Conservation (phyloP, 163 green algal genomes). For the Scenedesmus sp. region DNA sequence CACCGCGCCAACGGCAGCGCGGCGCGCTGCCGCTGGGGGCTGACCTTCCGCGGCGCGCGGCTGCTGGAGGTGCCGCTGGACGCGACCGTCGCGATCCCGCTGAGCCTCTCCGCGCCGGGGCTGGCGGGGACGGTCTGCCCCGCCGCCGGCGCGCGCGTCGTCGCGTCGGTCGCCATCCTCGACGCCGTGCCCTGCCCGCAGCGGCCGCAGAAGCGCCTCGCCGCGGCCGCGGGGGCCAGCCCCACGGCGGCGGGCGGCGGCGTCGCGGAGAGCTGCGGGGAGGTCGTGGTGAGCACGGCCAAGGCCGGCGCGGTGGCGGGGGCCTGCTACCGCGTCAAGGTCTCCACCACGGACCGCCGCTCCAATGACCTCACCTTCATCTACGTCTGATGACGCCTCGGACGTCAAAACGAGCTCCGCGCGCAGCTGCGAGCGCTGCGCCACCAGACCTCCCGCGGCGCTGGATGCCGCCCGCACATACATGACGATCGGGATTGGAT, state of each 20-base stretch:
- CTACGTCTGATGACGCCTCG: constrained; percentile 1
- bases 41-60: neutral
- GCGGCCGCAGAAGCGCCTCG: neutral
- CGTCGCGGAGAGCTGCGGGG: constrained; percentile 9
- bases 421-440: too few species aligned
- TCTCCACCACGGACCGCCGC: neutral
- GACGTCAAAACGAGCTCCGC: too few species aligned
- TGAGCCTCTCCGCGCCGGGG: neutral
- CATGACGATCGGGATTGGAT: too few species aligned
- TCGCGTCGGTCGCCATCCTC: neutral
- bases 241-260: too few species aligned
- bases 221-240: too few species aligned
- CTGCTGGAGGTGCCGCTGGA: neutral
- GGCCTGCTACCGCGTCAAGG: neutral
- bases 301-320: neutral
- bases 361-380: constrained; percentile 5
- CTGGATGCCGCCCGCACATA: too few species aligned
- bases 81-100: neutral
- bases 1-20: neutral
- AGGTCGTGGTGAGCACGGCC: neutral
- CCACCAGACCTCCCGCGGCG: too few species aligned
- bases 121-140: constrained; percentile 10
- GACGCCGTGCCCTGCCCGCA: neutral
- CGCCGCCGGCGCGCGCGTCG: neutral
- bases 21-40: constrained; percentile 1